Evolutionary conservation across 805 yeast species (phyloP).

Genomic region (Yarrowia keelungensis): DNA sequence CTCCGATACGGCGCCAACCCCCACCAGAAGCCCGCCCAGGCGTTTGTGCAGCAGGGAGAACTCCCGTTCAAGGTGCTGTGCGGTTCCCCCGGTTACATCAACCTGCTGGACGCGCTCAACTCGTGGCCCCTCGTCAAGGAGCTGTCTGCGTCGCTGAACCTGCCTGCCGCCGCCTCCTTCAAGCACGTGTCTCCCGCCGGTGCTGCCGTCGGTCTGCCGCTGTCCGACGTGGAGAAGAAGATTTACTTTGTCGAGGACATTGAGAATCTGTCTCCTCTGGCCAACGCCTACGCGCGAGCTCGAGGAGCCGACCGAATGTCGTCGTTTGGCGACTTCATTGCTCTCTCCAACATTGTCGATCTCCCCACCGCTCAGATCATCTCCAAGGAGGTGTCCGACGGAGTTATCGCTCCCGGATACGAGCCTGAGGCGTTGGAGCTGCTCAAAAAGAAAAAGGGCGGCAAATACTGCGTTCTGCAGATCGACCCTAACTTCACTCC

Average conservation of each 20-base stretch:
- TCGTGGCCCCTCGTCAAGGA: constrained; percentile 99
- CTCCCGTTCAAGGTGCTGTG: constrained; percentile 91
- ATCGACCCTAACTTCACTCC: constrained; percentile 95
- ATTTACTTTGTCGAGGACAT: constrained; percentile 94
- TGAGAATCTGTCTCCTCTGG: constrained; percentile 94
- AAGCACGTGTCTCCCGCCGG: constrained; percentile 99
- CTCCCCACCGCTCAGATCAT: constrained; percentile 95
- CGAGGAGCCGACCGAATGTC: constrained; percentile 99
- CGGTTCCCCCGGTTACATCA: constrained; percentile 98
- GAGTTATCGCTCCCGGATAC: constrained; percentile 98
- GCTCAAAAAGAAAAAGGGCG: constrained; percentile 91
- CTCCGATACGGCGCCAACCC: constrained; percentile 99
- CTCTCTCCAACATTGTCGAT: constrained; percentile 95
- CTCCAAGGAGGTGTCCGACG: constrained; percentile 96
- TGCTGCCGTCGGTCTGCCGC: constrained; percentile 95
- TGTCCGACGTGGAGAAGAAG: constrained; percentile 89
- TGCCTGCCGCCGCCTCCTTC: constrained; percentile 99
- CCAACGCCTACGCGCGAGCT: constrained; percentile 98
- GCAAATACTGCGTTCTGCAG: constrained; percentile 95
- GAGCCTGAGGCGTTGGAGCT: constrained; percentile 90
- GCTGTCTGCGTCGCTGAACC: constrained; percentile 87
- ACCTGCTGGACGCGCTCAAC: constrained; percentile 93
- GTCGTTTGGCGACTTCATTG: constrained; percentile 97
- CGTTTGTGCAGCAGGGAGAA: constrained; percentile 83
- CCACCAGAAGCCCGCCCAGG: constrained; percentile 99